Evolutionary conservation across 306 rosid genomes (phyloP), one percentile per base, ranked within the genome.

Genomic region (Potentilla sterilis): DNA sequence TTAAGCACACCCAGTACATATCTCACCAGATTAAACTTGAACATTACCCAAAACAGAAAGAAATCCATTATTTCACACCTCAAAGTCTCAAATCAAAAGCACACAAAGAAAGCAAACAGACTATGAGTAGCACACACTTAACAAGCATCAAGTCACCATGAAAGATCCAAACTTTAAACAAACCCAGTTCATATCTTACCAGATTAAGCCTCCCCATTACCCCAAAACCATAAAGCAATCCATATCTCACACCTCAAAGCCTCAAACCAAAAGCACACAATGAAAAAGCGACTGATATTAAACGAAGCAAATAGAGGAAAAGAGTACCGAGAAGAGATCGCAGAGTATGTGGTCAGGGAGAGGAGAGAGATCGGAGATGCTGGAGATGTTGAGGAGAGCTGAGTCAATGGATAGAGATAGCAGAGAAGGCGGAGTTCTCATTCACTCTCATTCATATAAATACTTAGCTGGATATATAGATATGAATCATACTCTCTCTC

Each of bases 401-500:
- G 92, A 95, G 92, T 92, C 93, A 87, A 89, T 78, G 2, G 97
- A 75, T 48, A 92, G 97, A 68, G 93, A 90, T 0, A 96, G 85
- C 37, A 96, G 87, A 41, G 99, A 90, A 69, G 99, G 96, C 78
- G 97, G 97, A 73, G 90, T 83, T 87, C 89, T 89, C 98, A 93
- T 86, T 88, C 97, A 92, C 46, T 21, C 74, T 81, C 91, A 71
- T 72, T 70, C 72, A 68, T 52, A 41, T 43, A 48, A 19, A 58
- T 13, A 51, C 62, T 57, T 57, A 7, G n/a, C 10, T 9, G 40
- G 7, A 19, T 35, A 37, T n/a, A 9, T 8, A 9, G 5, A 79
- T 11, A 34, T 18, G 15, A 28, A 18, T 48, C 10, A 24, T 28
- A 6, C 42, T 0, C 67, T 62, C 68, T 59, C 55, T 77, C 59